Evolutionary conservation across 2,329 filamentous ascomycete genomes (phyloP).

Genomic region (Elsinoe ampelina): DNA sequence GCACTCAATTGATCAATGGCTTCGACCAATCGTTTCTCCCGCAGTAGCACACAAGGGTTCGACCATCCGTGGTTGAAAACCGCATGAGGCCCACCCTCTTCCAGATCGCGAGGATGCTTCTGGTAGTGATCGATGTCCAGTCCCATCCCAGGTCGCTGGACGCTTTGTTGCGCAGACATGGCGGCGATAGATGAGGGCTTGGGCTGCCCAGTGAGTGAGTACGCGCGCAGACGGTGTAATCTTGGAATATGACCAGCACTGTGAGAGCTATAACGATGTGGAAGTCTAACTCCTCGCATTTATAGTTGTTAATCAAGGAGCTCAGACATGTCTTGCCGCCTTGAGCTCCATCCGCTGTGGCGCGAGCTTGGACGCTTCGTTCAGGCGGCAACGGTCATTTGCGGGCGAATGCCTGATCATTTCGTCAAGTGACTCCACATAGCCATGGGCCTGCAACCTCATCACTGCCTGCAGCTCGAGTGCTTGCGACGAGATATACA

Average conservation of each 20-base stretch:
- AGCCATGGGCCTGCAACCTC: too few relatives aligned
- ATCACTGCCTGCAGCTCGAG: too few relatives aligned
- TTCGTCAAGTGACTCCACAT: background rate
- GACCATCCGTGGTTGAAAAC: background rate
- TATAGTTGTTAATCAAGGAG: background rate
- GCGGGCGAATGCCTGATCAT: background rate
- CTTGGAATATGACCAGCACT: too few relatives aligned
- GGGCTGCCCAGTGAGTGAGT: background rate
- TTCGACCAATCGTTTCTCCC: background rate
- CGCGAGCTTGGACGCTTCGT: background rate
- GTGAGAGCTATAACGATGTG: too few relatives aligned
- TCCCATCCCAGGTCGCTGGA: background rate
- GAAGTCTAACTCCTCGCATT: background rate
- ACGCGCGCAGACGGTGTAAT: too few relatives aligned
- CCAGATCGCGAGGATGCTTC: background rate
- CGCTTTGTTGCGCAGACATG: background rate
- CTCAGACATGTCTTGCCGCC: slow-evolving; percentile 1
- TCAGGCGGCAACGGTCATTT: background rate
- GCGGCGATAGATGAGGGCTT: background rate
- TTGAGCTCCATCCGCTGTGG: background rate
- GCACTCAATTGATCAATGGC: slow-evolving; percentile 11
- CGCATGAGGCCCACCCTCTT: background rate
- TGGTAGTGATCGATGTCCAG: background rate
- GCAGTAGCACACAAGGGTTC: background rate
- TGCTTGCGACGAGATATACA: too few relatives aligned